Base-by-base conservation (phyloP, 2,329 filamentous ascomycete species). In the Fusarium globosum region DNA sequence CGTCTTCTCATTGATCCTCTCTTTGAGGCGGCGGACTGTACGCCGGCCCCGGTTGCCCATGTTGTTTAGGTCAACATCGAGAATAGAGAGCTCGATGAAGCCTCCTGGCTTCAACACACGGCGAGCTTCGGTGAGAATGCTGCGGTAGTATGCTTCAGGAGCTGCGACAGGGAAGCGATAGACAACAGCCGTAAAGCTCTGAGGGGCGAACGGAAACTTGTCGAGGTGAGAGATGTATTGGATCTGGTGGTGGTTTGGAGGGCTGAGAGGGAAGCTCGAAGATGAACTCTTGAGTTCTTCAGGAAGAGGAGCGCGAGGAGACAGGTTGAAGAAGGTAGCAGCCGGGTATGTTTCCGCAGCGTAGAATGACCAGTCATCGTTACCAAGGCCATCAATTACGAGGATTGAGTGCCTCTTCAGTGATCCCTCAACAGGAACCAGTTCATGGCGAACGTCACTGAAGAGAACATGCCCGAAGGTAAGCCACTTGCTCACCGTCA, bases 401-500 rank as follows among this genome's bases (percentile, higher is more conserved):
- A 96, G 86, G 33, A 96, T 90, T 1, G 89, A 91, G 64, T 85
- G 92, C 61, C 83, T 88, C 83, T 87, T 75, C 26, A 77, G 63
- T 1, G 77, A 76, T 11, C 78, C 72, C 26, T 79, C 78, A 10
- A 77, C 82, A 78, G 83, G 86, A 1, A 87, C 83, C 28, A 95
- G 86, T 73, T 94, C 91, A 51, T 94, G 91, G 33, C 94, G 89
- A 10, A 93, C 90, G 16, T 94, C 93, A 75, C 93, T 95, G 83
- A 96, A 95, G 8, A 96, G 85, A 0, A 96, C 93, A 75, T 94
- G 92, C 3, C 94, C 94, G 79, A 96, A 96, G 0, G 92, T 94
- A 30, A 96, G 88, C 94, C 93, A 96, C 79, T 95, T 95, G 86
- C 92, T 95, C 30, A 95, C 94, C 68, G 94, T 95, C 85, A 96